Conservation (phyloP, 495 filamentous ascomycete genomes). For the Opeltia flavorubescens region DNA sequence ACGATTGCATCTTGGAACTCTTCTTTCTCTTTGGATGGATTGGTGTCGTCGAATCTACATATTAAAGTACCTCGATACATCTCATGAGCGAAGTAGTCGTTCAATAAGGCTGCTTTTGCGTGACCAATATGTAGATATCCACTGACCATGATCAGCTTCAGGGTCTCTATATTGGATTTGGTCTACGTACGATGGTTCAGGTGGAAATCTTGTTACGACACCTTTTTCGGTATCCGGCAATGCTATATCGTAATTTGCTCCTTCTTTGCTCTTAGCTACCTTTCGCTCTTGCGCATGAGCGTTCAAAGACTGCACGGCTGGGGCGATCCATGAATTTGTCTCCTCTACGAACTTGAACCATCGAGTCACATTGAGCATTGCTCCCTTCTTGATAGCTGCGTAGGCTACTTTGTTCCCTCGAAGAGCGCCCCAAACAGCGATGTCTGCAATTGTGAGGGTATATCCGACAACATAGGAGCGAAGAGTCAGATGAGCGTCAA, state of each 20-base stretch:
- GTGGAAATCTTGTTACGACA: constrained; percentile 86
- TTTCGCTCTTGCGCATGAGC: constrained; percentile 44
- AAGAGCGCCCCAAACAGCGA: constrained; percentile 71
- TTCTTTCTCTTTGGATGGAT: constrained; percentile 83
- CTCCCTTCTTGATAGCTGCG: constrained; percentile 63
- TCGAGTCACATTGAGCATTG: constrained; percentile 62
- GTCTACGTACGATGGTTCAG: constrained; percentile 70
- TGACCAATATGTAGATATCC: constrained; percentile 92
- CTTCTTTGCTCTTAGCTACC: constrained; percentile 61
- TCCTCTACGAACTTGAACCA: constrained; percentile 87
- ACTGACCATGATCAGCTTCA: constrained; percentile 17
- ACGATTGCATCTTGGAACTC: constrained; percentile 84
- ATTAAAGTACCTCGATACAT: constrained; percentile 74
- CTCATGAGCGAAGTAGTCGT: constrained; percentile 87
- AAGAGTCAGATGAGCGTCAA: constrained; percentile 76
- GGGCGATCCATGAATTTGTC: constrained; percentile 46
- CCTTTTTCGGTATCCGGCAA: constrained; percentile 80
- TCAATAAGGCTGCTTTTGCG: constrained; percentile 81
- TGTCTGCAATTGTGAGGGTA: constrained; percentile 61
- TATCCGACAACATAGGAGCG: constrained; percentile 81
- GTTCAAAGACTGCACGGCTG: constrained; percentile 18
- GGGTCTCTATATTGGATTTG: neutral
- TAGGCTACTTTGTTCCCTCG: constrained; percentile 75
- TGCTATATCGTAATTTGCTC: constrained; percentile 80
- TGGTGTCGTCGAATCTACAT: constrained; percentile 84